Percentiles rank a stretch among this genome's conserved stretches.
These are phyloP conservation scores for Macaranga tanarius DNA, from an alignment of 441 rosid species.

Conservation along the genomic window DNA sequence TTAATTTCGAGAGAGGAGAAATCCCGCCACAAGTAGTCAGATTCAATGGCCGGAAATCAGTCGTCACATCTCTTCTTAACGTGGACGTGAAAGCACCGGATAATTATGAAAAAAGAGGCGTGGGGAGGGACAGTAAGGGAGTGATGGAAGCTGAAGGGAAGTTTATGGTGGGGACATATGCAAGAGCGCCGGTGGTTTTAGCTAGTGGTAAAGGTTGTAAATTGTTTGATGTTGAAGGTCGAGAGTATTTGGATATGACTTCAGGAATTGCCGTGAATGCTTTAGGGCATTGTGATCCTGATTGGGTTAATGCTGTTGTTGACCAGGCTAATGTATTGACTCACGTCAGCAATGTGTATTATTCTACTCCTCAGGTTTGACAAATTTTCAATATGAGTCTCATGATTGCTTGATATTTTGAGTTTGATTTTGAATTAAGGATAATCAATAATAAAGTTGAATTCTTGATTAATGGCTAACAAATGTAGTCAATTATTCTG, in stretches of 20 bases:
- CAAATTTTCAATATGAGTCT: conserved; percentile 6
- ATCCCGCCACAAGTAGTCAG: conserved; percentile 1
- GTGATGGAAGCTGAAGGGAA: conserved; percentile 22
- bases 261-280: conserved; percentile 81
- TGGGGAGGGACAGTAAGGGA: conserved; percentile 29
- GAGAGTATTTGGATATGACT: conserved; percentile 70
- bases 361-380: conserved; percentile 42
- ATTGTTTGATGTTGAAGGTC: conserved; percentile 67
- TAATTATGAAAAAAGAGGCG: neutral
- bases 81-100: conserved; percentile 13
- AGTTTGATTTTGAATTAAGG: neutral
- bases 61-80: conserved; percentile 1
- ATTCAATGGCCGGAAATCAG: conserved; percentile 14
- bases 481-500: neutral
- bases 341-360: conserved; percentile 44
- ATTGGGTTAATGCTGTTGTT: conserved; percentile 41
- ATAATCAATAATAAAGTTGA: neutral
- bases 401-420: conserved; percentile 13
- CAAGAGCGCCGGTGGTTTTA: conserved; percentile 68
- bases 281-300: conserved; percentile 52
- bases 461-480: neutral
- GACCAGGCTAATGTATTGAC: conserved; percentile 45
- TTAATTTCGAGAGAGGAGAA: neutral
- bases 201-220: conserved; percentile 70
- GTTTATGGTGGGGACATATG: conserved; percentile 69